phyloP scores from a whole-genome alignment of 2,329 filamentous ascomycete genomes.

The Dactylellina cionopaga region DNA sequence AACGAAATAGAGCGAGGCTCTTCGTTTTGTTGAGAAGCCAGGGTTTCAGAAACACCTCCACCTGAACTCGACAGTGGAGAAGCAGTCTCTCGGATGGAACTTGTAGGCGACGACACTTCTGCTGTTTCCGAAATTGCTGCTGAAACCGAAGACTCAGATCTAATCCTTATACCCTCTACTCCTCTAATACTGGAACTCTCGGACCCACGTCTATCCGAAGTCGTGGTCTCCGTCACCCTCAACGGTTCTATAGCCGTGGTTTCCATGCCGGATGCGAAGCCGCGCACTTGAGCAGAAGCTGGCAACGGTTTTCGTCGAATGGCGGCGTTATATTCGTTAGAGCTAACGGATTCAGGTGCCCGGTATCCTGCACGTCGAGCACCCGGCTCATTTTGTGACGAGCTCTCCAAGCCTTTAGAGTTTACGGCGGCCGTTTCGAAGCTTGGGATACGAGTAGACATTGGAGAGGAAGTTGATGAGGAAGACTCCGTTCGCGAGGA shows the following conservation, averaged over 20 bases:
- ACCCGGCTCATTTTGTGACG: slow-evolving; percentile 20
- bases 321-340: not conserved
- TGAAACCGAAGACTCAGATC: not conserved
- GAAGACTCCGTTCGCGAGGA: no score
- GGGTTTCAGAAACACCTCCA: no score
- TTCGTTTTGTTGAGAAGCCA: no score
- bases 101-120: not conserved
- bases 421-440: not conserved
- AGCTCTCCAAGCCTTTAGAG: not conserved
- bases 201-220: not conserved
- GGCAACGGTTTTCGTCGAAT: slow-evolving; percentile 26
- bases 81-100: not conserved
- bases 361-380: slow-evolving; percentile 11
- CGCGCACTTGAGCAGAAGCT: not conserved
- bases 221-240: slow-evolving; percentile 7
- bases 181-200: not conserved
- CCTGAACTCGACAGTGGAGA: not conserved
- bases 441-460: not conserved
- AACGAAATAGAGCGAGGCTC: no score
- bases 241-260: not conserved
- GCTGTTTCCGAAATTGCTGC: not conserved
- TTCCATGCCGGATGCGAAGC: not conserved
- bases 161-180: not conserved
- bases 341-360: slow-evolving; percentile 1
- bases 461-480: not conserved